Evolutionary conservation across 2,329 filamentous ascomycete species (phyloP).

Genomic region (Sporothrix schenckii): DNA sequence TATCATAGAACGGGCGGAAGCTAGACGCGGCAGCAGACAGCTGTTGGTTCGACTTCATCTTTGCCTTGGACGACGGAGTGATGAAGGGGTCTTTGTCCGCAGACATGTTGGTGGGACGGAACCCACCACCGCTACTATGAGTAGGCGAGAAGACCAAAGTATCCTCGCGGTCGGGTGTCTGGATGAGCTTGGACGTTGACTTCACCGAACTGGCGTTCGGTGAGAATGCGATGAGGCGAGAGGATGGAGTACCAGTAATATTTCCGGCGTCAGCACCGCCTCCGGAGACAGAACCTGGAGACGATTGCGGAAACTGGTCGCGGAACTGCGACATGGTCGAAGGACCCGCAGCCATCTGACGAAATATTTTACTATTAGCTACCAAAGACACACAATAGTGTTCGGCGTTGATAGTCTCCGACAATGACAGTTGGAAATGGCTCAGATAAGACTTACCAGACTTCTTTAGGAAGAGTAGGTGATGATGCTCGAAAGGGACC

Average conservation of each 20-base stretch:
- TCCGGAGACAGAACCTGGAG: constrained; percentile 53
- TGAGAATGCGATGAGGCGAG: constrained; percentile 65
- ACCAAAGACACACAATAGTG: not conserved
- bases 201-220: constrained; percentile 58
- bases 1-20: constrained; percentile 58
- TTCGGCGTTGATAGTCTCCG: not conserved
- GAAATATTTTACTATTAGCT: not conserved
- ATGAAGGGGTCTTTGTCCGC: constrained; percentile 60
- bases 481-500: constrained; percentile 2
- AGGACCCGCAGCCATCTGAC: not conserved
- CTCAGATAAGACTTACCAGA: not conserved
- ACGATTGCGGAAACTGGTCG: constrained; percentile 51
- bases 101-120: constrained; percentile 38
- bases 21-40: constrained; percentile 66
- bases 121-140: constrained; percentile 37
- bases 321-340: constrained; percentile 47
- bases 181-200: constrained; percentile 45
- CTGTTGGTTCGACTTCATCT: constrained; percentile 47
- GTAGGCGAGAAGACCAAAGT: constrained; percentile 40
- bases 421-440: not conserved
- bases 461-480: not conserved
- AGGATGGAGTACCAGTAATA: constrained; percentile 63
- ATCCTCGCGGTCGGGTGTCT: constrained; percentile 41
- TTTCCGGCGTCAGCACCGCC: constrained; percentile 18
- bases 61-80: constrained; percentile 42